Evolutionary conservation across 257 asterid species (phyloP), one percentile per base, ranked within the genome.

Genomic region (Scutellaria galericulata): DNA sequence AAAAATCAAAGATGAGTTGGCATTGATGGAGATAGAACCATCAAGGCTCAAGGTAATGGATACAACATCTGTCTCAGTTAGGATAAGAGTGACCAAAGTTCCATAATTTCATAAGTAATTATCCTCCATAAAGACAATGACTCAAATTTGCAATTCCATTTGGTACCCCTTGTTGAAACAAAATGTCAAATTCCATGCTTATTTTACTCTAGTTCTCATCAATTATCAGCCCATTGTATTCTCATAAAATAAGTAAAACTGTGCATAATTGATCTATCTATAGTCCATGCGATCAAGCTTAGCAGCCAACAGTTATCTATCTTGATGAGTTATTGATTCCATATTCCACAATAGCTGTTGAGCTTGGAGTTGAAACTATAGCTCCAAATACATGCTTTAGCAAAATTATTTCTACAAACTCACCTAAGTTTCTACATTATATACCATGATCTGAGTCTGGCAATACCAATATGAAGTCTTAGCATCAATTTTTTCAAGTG

Each of bases 21-120:
- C 59, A 47, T 18, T 31, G 14, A 65, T 14, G 50, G 45, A 65
- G 47, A 66, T 40, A 66, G 60, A 54, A 70, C 4, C 66, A 72
- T 18, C 31, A 53, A 53, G 6, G 27, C 37, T 31, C 67, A 61
- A 66, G 57, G 4, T 72, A 62, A 44, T 39, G 57, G 41, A 20
- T 39, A 8, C 53, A 10, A 57, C 15, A 59, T 11, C 40, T 39
- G 12, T 72, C 60, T 72, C 51, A 13, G 8, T 12, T 2, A 72
- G 41, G 39, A 66, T 39, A 50, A 35, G 47, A 66, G 55, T n/a
- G 61, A 37, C 9, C 61, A 13, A 35, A 73, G 41, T 18, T 55
- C 37, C 53, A 56, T 37, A 35, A 46, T 15, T 54, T 37, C 71
- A 7, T 44, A 27, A 51, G 22, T 37, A 56, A 42, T 40, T 13